Conservation (phyloP, 345 rosid genomes). For the Crucihimalaya himalaica region DNA sequence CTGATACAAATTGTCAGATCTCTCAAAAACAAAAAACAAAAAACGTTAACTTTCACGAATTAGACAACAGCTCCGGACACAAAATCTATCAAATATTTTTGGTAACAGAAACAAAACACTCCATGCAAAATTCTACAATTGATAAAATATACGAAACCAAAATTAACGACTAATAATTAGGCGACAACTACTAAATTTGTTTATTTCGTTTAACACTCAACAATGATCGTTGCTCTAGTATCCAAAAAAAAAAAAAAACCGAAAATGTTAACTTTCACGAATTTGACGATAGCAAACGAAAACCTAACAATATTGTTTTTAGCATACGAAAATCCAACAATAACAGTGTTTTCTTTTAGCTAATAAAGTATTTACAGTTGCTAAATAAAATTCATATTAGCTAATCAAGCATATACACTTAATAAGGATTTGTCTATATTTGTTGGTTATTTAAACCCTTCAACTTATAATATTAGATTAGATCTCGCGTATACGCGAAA, state of each 20-base stretch:
- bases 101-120: slow-evolving; percentile 20
- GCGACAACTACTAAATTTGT: not conserved
- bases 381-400: too few relatives aligned
- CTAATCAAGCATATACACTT: not conserved
- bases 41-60: slow-evolving; percentile 39
- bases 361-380: not conserved
- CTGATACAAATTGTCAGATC: slow-evolving; percentile 28
- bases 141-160: slow-evolving; percentile 22
- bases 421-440: too few relatives aligned
- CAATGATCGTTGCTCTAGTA: not conserved
- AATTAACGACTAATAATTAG: slow-evolving; percentile 1
- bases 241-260: not conserved
- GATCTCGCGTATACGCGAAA: too few relatives aligned
- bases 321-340: too few relatives aligned
- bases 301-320: not conserved
- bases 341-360: not conserved
- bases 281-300: not conserved
- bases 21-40: slow-evolving; percentile 9
- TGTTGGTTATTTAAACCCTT: too few relatives aligned
- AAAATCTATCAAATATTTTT: slow-evolving; percentile 23
- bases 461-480: too few relatives aligned
- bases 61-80: slow-evolving; percentile 15
- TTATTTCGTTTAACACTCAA: slow-evolving; percentile 9
- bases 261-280: not conserved
- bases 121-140: not conserved